Conservation (phyloP, 345 rosid species). For the Psidium friedrichsthalianum region DNA sequence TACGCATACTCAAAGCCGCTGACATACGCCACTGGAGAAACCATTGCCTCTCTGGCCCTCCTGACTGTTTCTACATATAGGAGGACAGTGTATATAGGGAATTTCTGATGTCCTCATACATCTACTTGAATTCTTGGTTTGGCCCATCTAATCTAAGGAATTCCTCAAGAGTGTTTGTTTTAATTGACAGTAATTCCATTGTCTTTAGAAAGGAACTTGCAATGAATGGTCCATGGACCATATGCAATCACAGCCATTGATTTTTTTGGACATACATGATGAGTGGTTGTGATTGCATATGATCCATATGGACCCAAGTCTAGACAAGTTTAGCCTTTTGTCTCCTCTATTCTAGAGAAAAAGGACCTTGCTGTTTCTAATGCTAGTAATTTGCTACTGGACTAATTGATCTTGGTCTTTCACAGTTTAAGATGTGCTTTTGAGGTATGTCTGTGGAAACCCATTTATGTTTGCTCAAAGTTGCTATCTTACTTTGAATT, state of each 20-base stretch:
- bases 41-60: neutral
- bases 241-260: neutral
- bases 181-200: neutral
- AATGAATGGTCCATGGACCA: neutral
- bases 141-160: neutral
- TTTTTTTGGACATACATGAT: neutral
- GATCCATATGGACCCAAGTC: neutral
- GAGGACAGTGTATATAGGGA: neutral
- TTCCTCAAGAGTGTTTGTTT: neutral
- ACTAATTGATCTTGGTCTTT: neutral
- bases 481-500: constrained; percentile 2
- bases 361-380: neutral
- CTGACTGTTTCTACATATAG: neutral
- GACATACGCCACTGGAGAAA: neutral
- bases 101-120: neutral
- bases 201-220: neutral
- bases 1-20: neutral
- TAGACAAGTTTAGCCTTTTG: neutral
- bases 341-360: neutral
- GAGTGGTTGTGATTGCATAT: neutral
- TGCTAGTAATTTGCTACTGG: neutral
- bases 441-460: neutral
- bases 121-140: neutral
- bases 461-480: neutral
- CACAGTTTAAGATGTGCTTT: neutral